phyloP scores from a whole-genome alignment of 2,329 filamentous ascomycete species.

The Ophiostoma sp. region DNA sequence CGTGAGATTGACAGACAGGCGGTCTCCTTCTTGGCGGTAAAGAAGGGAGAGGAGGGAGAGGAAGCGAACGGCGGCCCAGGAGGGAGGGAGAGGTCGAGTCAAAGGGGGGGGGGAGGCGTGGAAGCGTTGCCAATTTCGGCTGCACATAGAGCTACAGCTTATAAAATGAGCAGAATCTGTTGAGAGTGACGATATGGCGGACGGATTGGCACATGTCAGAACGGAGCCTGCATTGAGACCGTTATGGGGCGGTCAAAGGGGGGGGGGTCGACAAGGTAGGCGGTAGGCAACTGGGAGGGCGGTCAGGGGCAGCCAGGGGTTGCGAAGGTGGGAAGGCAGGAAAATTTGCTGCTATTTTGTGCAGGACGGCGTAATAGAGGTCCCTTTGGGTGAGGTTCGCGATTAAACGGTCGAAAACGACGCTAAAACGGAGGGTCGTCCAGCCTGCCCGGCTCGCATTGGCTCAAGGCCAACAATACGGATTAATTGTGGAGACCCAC shows the following conservation, averaged over 20 bases:
- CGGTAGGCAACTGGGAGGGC: not conserved
- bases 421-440: not conserved
- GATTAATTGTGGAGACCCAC: not conserved
- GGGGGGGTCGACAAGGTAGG: constrained; percentile 8
- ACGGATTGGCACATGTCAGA: constrained; percentile 20
- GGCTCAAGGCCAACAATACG: constrained; percentile 1
- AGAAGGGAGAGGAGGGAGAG: constrained; percentile 6
- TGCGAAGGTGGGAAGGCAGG: not conserved
- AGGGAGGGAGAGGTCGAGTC: constrained; percentile 12
- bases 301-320: not conserved
- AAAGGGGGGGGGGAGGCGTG: constrained; percentile 3
- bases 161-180: constrained; percentile 23
- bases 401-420: constrained; percentile 1
- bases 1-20: constrained; percentile 5
- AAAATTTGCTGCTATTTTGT: constrained; percentile 4
- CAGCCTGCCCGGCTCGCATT: constrained; percentile 1
- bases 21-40: constrained; percentile 10
- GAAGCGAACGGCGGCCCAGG: not conserved
- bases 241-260: constrained; percentile 6
- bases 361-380: not conserved
- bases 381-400: not conserved
- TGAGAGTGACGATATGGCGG: constrained; percentile 20
- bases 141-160: constrained; percentile 13
- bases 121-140: constrained; percentile 21
- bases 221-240: constrained; percentile 16